These are phyloP conservation scores for Ophiosphaerella herpotricha DNA, from an alignment of 2,329 filamentous ascomycete genomes.

Conservation along the genomic window DNA sequence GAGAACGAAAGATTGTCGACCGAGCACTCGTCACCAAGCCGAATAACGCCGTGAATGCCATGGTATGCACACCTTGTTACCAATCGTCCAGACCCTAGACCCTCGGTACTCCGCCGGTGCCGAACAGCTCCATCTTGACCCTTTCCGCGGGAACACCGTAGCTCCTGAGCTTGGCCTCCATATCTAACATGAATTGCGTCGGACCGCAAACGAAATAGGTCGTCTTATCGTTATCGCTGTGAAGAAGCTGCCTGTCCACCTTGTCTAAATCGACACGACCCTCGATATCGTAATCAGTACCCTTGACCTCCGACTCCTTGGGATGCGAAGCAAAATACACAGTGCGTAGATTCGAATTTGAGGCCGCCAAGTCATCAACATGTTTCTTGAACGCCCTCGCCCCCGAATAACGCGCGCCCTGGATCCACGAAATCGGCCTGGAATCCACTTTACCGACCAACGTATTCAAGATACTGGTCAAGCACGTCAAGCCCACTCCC, in stretches of 20 bases:
- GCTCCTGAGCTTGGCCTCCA: constrained; percentile 57
- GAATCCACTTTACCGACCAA: constrained; percentile 41
- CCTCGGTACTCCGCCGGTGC: constrained; percentile 44
- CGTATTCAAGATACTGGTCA: constrained; percentile 68
- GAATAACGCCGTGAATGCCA: not conserved
- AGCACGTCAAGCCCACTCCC: constrained; percentile 70
- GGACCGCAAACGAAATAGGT: constrained; percentile 77
- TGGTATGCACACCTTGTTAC: not conserved
- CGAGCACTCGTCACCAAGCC: no score
- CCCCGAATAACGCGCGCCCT: constrained; percentile 59
- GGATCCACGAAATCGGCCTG: constrained; percentile 65
- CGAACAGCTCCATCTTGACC: constrained; percentile 70
- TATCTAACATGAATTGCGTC: constrained; percentile 68
- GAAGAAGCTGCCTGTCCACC: constrained; percentile 62
- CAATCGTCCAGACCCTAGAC: constrained; percentile 15
- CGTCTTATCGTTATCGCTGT: constrained; percentile 57
- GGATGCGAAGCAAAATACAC: constrained; percentile 64
- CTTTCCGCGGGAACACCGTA: constrained; percentile 63
- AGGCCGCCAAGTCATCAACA: constrained; percentile 51
- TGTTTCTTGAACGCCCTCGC: constrained; percentile 61
- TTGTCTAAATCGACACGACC: constrained; percentile 64
- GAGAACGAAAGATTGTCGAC: no score
- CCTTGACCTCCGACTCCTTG: constrained; percentile 49
- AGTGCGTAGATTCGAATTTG: constrained; percentile 55
- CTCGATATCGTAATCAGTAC: constrained; percentile 63